Conservation (phyloP, 1,284 basidiomycete species). For the Ceratobasidium sp. region DNA sequence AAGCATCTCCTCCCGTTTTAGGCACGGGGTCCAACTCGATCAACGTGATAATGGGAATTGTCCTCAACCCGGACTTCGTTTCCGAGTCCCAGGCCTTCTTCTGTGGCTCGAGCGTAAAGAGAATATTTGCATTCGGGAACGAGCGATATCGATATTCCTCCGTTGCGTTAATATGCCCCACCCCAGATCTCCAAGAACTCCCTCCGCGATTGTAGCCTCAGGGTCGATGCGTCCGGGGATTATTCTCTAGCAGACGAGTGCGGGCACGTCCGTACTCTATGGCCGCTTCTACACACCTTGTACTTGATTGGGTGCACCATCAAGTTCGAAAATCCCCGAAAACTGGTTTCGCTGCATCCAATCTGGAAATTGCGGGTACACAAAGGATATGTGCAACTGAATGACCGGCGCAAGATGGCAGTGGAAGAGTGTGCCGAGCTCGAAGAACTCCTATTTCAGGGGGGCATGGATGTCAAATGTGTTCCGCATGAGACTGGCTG, state of each 20-base stretch:
- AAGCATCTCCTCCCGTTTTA: neutral
- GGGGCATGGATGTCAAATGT: neutral
- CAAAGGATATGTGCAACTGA: neutral
- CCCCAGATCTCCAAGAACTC: conserved; percentile 3
- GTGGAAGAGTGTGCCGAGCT: neutral
- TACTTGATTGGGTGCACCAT: conserved; percentile 3
- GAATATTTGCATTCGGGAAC: neutral
- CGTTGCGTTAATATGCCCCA: neutral
- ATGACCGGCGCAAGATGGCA: neutral
- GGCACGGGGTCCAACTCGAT: neutral
- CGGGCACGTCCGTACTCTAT: neutral
- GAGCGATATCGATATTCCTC: neutral
- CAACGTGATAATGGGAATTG: neutral
- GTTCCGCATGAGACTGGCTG: neutral
- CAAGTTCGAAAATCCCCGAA: neutral
- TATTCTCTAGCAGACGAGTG: neutral
- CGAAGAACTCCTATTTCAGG: neutral
- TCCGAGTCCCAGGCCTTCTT: conserved; percentile 2
- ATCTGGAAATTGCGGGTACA: neutral
- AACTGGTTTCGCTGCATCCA: neutral
- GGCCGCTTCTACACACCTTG: conserved; percentile 6
- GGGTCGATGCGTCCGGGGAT: neutral
- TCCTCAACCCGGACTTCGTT: neutral
- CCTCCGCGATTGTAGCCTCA: neutral
- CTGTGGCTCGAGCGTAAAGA: neutral